Evolutionary conservation across 257 asterid genomes (phyloP).

Genomic region (Petunia axillaris): DNA sequence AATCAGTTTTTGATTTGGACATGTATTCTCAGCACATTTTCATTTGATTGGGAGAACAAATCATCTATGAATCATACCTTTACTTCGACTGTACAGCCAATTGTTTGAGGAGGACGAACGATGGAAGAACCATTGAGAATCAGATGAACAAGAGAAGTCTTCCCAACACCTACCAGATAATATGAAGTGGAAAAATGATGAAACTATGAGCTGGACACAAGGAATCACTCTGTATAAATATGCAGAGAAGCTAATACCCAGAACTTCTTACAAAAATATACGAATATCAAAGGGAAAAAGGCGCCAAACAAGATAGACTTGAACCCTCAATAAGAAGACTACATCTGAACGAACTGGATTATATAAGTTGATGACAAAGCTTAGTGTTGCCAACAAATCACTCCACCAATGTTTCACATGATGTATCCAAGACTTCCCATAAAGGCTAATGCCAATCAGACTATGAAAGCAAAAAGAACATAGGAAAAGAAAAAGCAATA

Average conservation of each 20-base stretch:
- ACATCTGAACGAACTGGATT: not conserved
- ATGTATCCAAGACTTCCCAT: not conserved
- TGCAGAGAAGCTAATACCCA: conserved; percentile 8
- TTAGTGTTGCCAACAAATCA: not conserved
- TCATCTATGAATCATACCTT: conserved; percentile 52
- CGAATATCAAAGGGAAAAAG: not conserved
- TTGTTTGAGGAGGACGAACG: conserved; percentile 84
- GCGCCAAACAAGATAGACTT: conserved; percentile 12
- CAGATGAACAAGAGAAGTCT: conserved; percentile 93
- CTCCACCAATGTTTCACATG: not conserved
- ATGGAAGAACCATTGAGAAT: conserved; percentile 80
- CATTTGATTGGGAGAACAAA: conserved; percentile 26
- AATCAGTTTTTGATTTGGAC: not conserved
- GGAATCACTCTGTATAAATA: not conserved
- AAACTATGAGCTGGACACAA: conserved; percentile 2
- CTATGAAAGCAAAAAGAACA: no score
- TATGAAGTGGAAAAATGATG: conserved; percentile 14
- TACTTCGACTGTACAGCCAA: conserved; percentile 79
- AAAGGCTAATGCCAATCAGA: not conserved
- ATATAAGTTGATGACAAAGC: not conserved
- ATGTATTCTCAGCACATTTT: not conserved
- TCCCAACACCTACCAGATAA: conserved; percentile 75
- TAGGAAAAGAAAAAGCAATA: not conserved
- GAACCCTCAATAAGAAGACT: conserved; percentile 16
- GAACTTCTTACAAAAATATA: not conserved